A percentile compares a stretch with the other conserved stretches of the same genome.
phyloP scores from a whole-genome alignment of 208 protist genomes.

The Trypanosomatidae sp. region DNA sequence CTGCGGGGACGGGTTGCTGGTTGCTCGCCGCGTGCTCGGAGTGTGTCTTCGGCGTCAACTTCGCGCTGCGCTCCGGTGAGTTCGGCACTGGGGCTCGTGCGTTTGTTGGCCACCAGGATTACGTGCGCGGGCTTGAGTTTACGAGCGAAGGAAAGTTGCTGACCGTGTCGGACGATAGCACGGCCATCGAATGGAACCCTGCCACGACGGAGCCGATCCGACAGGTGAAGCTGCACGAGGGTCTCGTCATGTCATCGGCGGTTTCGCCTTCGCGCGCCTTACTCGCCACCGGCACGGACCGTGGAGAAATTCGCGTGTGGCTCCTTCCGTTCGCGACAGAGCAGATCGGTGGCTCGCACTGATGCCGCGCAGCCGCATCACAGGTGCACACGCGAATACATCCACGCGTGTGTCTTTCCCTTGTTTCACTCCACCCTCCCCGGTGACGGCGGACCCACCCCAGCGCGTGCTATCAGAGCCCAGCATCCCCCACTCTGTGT shows the following conservation, averaged over 20 bases:
- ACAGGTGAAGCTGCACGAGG: slow-evolving; percentile 78
- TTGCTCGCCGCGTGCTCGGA: slow-evolving; percentile 82
- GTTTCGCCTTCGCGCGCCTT: slow-evolving; percentile 36
- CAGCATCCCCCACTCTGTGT: neutral
- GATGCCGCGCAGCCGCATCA: neutral
- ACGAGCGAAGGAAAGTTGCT: slow-evolving; percentile 49
- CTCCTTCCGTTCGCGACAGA: slow-evolving; percentile 67
- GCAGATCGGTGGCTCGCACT: slow-evolving; percentile 25
- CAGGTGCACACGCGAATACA: neutral
- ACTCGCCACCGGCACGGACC: slow-evolving; percentile 73
- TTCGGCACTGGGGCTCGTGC: slow-evolving; percentile 48
- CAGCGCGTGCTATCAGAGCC: neutral
- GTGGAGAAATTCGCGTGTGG: slow-evolving; percentile 79
- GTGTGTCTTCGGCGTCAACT: slow-evolving; percentile 71
- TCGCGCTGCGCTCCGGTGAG: slow-evolving; percentile 31
- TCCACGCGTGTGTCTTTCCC: neutral
- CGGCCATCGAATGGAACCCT: slow-evolving; percentile 74
- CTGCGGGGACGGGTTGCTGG: slow-evolving; percentile 40
- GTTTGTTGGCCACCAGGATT: slow-evolving; percentile 77
- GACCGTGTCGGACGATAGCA: slow-evolving; percentile 83
- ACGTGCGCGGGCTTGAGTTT: slow-evolving; percentile 83
- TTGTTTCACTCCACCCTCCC: neutral
- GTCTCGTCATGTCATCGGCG: slow-evolving; percentile 77
- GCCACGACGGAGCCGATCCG: slow-evolving; percentile 42
- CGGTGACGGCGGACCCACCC: neutral